phyloP scores from a whole-genome alignment of 2,329 filamentous ascomycete genomes.

The Xylaria arbuscula region DNA sequence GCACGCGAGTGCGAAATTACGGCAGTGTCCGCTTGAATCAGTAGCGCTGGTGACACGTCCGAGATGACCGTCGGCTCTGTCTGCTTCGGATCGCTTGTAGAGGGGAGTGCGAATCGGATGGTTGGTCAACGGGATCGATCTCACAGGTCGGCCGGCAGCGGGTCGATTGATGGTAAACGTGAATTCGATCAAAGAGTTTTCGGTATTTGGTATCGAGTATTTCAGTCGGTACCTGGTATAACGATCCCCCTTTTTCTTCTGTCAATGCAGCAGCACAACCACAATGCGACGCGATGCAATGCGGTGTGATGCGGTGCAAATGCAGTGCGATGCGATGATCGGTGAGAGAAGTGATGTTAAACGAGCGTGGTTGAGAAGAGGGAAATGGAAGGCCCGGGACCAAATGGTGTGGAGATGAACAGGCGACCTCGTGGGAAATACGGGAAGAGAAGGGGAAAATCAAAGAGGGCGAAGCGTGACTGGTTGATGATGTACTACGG shows the following conservation, averaged over 20 bases:
- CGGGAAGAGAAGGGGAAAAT: slow-evolving; percentile 20
- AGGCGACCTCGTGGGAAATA: slow-evolving; percentile 28
- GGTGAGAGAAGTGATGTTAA: slow-evolving; percentile 25
- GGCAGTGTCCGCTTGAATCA: slow-evolving; percentile 13
- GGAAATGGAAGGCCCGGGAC: slow-evolving; percentile 19
- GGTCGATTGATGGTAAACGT: slow-evolving; percentile 11
- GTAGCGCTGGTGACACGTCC: neutral
- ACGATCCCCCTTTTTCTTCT: slow-evolving; percentile 9
- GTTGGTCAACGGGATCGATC: slow-evolving; percentile 7
- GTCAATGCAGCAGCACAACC: slow-evolving; percentile 19
- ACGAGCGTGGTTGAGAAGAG: slow-evolving; percentile 32
- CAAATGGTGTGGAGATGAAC: slow-evolving; percentile 35
- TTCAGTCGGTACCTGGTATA: slow-evolving; percentile 3
- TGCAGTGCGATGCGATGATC: slow-evolving; percentile 9
- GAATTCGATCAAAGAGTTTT: slow-evolving; percentile 17
- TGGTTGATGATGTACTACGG: slow-evolving; percentile 31
- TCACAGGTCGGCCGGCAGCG: slow-evolving; percentile 5
- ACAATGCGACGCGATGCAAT: slow-evolving; percentile 15
- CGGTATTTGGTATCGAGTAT: slow-evolving; percentile 9
- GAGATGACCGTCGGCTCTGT: neutral
- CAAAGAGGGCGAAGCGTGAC: slow-evolving; percentile 24
- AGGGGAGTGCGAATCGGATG: neutral
- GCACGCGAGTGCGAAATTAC: neutral
- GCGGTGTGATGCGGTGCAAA: slow-evolving; percentile 9
- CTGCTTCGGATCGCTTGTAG: neutral